Evolutionary conservation across 176 grass and related monocot species (phyloP).

Genomic region (Ensete ventricosum): DNA sequence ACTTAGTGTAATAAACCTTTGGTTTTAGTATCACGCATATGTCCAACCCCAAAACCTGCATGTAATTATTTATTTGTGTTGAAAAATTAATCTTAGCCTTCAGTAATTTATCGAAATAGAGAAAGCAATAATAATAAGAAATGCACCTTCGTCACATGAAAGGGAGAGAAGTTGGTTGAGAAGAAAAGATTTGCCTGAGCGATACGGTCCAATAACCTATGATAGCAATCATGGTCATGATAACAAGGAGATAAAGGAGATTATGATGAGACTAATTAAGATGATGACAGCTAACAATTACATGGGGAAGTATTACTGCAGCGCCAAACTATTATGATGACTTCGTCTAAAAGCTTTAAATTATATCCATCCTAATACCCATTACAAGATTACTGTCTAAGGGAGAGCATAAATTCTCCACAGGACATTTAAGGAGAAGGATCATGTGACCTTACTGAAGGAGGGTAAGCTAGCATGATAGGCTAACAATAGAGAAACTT

Average conservation of each 20-base stretch:
- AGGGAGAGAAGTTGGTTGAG: slow-evolving; percentile 91
- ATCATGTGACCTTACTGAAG: background rate
- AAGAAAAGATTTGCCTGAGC: slow-evolving; percentile 91
- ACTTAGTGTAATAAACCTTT: slow-evolving; percentile 43
- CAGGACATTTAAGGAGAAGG: background rate
- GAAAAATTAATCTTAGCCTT: background rate
- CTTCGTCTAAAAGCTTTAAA: background rate
- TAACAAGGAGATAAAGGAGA: no score
- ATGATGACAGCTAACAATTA: background rate
- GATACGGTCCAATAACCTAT: slow-evolving; percentile 82
- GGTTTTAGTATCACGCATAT: slow-evolving; percentile 95
- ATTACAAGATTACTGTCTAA: background rate
- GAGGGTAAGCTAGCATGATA: no score
- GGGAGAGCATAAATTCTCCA: background rate
- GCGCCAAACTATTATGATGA: background rate
- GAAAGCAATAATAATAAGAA: background rate
- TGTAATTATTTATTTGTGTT: background rate
- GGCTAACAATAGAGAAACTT: no score
- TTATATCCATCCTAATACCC: background rate
- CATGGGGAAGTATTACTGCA: background rate
- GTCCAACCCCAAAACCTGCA: slow-evolving; percentile 92
- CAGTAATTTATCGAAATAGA: background rate
- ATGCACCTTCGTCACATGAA: slow-evolving; percentile 69
- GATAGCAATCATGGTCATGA: background rate
- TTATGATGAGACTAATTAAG: slow-evolving; percentile 1